Conservation (phyloP, 192 early-diverging fungal species). For the Rhizoclosmatium globosum region DNA sequence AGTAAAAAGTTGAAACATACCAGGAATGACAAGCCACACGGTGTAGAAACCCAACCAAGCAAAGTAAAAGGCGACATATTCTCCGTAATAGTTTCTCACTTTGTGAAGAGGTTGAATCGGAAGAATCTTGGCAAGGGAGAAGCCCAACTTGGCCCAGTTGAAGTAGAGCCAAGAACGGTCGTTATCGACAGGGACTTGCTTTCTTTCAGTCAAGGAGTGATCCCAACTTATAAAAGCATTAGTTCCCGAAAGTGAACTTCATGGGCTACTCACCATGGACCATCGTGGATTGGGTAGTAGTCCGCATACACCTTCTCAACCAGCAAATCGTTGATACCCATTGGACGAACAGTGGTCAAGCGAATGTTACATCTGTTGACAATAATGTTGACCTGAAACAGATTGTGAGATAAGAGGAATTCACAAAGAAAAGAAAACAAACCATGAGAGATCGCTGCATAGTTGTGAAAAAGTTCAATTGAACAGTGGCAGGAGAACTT, state of each 20-base stretch:
- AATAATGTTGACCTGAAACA: slow-evolving; percentile 20
- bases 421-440: background rate
- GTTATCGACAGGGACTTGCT: slow-evolving; percentile 35
- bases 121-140: background rate
- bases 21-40: slow-evolving; percentile 60
- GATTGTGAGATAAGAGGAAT: background rate
- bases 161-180: slow-evolving; percentile 51
- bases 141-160: slow-evolving; percentile 50
- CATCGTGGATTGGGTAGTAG: slow-evolving; percentile 68
- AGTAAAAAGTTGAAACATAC: background rate
- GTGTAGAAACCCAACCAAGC: slow-evolving; percentile 74
- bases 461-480: slow-evolving; percentile 43
- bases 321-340: slow-evolving; percentile 56
- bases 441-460: slow-evolving; percentile 43
- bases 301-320: slow-evolving; percentile 51
- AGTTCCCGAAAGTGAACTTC: no score
- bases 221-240: no score
- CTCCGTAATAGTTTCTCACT: slow-evolving; percentile 69
- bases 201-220: slow-evolving; percentile 1
- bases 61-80: slow-evolving; percentile 74
- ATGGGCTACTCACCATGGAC: slow-evolving; percentile 34
- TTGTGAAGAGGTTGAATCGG: slow-evolving; percentile 36
- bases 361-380: slow-evolving; percentile 35
- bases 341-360: background rate
- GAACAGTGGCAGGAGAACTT: slow-evolving; percentile 12